These are phyloP conservation scores for Tylopilus rubrobrunneus DNA, from an alignment of 768 basidiomycete genomes.

Conservation along the genomic window DNA sequence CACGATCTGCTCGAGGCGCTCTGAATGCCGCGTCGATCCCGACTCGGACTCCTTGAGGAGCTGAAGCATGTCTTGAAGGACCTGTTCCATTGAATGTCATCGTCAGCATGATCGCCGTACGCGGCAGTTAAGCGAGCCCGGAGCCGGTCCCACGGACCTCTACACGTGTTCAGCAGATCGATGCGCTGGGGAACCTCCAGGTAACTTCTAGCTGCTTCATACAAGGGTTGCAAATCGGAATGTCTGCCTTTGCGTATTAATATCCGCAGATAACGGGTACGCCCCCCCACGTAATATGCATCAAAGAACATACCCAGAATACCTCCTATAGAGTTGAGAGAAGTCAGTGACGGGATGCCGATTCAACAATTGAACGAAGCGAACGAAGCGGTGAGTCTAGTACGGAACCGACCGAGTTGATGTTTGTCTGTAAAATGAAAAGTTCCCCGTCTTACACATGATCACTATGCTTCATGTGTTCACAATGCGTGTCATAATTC, in stretches of 20 bases:
- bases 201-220: slow-evolving; percentile 90
- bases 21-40: slow-evolving; percentile 88
- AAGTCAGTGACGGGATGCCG: not conserved
- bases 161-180: slow-evolving; percentile 89
- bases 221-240: slow-evolving; percentile 94
- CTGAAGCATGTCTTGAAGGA: slow-evolving; percentile 95
- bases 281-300: not conserved
- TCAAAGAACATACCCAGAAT: slow-evolving; percentile 72
- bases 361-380: not conserved
- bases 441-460: slow-evolving; percentile 97
- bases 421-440: slow-evolving; percentile 90
- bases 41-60: slow-evolving; percentile 91
- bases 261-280: slow-evolving; percentile 13
- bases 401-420: slow-evolving; percentile 95
- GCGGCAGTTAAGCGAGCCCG: slow-evolving; percentile 2
- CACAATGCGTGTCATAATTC: slow-evolving; percentile 5
- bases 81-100: slow-evolving; percentile 39
- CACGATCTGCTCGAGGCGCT: slow-evolving; percentile 89
- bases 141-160: slow-evolving; percentile 52
- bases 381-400: slow-evolving; percentile 84
- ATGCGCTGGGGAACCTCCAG: slow-evolving; percentile 94
- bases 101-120: slow-evolving; percentile 2
- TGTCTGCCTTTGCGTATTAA: slow-evolving; percentile 47
- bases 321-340: slow-evolving; percentile 58
- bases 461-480: slow-evolving; percentile 55